These are phyloP conservation scores for Marchantia polymorpha DNA, from an alignment of 225 moss, liverwort and hornwort genomes.

Conservation along the genomic window DNA sequence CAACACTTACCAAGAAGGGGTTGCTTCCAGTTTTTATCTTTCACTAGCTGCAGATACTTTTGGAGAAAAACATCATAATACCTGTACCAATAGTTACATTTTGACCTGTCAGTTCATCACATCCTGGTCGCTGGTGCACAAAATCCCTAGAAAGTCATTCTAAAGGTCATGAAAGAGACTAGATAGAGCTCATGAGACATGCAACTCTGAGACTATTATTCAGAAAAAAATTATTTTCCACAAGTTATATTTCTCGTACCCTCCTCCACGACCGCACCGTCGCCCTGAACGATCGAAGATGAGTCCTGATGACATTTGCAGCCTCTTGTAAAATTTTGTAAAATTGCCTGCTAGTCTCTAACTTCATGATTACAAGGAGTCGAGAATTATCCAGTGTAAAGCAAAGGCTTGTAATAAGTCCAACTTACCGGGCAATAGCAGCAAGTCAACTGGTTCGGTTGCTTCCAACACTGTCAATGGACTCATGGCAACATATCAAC, in stretches of 20 bases:
- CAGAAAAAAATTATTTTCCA: neutral
- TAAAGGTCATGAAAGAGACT: neutral
- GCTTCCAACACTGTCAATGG: slow-evolving; percentile 69
- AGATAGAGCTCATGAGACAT: too few species aligned
- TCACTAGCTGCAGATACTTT: slow-evolving; percentile 70
- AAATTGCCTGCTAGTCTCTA: neutral
- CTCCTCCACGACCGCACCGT: slow-evolving; percentile 97
- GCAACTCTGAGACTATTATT: neutral
- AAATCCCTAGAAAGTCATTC: neutral
- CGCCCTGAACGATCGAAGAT: slow-evolving; percentile 78
- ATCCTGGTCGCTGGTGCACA: neutral
- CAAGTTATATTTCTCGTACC: slow-evolving; percentile 40
- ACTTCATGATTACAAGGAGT: neutral
- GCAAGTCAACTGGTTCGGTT: slow-evolving; percentile 67
- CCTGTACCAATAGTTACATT: slow-evolving; percentile 37
- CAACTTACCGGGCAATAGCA: slow-evolving; percentile 70
- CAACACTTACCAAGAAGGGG: slow-evolving; percentile 76
- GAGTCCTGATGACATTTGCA: slow-evolving; percentile 52
- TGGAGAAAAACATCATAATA: slow-evolving; percentile 93
- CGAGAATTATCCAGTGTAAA: neutral
- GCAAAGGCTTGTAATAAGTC: neutral
- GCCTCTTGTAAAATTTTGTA: too few species aligned
- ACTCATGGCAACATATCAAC: neutral
- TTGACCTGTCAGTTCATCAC: neutral
- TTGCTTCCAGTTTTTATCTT: slow-evolving; percentile 74